A percentile compares a stretch with the other conserved stretches of the same genome.
Evolutionary conservation across 768 basidiomycete species (phyloP).

Genomic region (Clitopilus hobsonii): DNA sequence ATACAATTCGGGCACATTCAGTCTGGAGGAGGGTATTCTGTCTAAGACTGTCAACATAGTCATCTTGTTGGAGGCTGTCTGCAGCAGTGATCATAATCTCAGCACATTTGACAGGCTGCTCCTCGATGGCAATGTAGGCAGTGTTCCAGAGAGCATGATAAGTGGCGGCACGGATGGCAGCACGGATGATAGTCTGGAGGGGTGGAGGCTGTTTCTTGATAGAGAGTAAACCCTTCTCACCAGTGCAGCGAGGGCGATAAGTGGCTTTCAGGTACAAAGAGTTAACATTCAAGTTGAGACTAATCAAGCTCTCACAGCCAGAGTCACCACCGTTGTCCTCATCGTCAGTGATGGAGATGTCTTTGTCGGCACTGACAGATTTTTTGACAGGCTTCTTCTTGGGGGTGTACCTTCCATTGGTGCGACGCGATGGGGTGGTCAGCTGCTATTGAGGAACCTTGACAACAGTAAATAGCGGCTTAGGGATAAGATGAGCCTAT

Average conservation of each 20-base stretch:
- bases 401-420: no score
- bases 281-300: not conserved
- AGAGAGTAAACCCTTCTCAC: not conserved
- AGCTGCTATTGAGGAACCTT: no score
- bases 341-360: not conserved
- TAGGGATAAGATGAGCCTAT: no score
- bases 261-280: conserved; percentile 2
- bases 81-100: not conserved
- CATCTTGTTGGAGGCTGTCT: not conserved
- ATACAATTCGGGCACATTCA: not conserved
- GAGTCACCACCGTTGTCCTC: not conserved
- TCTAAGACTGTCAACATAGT: no score
- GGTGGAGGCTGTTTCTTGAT: conserved; percentile 4
- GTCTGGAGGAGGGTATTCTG: not conserved
- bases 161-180: conserved; percentile 3
- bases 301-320: not conserved
- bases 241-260: not conserved
- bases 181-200: conserved; percentile 3
- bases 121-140: not conserved
- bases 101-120: not conserved
- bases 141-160: conserved; percentile 2
- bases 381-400: no score
- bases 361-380: no score
- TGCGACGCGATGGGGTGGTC: no score
- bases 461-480: no score